phyloP scores from a whole-genome alignment of 441 rosid species.

The Pelargonium exstipulatum region DNA sequence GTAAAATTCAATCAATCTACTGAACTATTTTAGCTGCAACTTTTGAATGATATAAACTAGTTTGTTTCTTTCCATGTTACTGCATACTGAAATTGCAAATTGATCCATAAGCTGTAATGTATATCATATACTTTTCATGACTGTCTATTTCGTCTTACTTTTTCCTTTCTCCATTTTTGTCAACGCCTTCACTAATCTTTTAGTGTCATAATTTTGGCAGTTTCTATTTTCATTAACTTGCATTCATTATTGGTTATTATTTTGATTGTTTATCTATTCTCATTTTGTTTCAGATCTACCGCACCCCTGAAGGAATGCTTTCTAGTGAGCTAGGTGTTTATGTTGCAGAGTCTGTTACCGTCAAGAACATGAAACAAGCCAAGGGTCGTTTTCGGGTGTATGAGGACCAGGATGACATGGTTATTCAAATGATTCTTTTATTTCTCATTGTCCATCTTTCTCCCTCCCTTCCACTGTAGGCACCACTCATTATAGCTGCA shows the following conservation, averaged over 20 bases:
- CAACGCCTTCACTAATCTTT: not conserved
- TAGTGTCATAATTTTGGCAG: not conserved
- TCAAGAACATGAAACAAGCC: constrained; percentile 65
- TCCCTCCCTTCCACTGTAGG: not conserved
- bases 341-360: constrained; percentile 69
- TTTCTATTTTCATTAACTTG: constrained; percentile 6
- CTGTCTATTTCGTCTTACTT: not conserved
- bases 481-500: not conserved
- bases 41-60: not conserved
- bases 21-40: not conserved
- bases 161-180: not conserved
- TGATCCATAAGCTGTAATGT: not conserved
- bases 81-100: not conserved
- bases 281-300: constrained; percentile 53
- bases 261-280: not conserved
- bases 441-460: constrained; percentile 1
- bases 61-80: not conserved
- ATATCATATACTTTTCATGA: no score
- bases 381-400: constrained; percentile 54
- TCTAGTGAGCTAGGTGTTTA: constrained; percentile 87
- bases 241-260: constrained; percentile 2
- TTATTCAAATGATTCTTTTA: constrained; percentile 23
- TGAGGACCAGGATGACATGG: constrained; percentile 49
- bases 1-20: constrained; percentile 29
- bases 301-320: constrained; percentile 87